Evolutionary conservation across 352 stramenopile species (phyloP), one percentile per base, ranked within the genome.

Genomic region (Phytophthora sansomeana): DNA sequence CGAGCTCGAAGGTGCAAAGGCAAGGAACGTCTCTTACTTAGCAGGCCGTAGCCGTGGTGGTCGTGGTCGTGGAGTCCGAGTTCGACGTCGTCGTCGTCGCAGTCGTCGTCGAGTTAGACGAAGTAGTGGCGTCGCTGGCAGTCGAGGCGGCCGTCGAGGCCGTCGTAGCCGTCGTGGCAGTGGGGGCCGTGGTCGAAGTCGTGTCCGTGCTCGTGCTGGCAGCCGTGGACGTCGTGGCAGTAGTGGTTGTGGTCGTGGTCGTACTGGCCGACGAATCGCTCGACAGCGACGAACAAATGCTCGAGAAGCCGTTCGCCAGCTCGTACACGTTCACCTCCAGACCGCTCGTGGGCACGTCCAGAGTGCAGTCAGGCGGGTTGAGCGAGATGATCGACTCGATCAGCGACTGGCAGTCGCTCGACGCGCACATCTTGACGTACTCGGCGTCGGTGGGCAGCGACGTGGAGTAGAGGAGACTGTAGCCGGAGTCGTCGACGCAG

Each of bases 341-440:
- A n/a, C 67, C 67, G 63, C 66, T 74, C 17, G 60, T 74, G 10
- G 67, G 62, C 14, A 75, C 63, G 0, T 19, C 51, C 26, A 78
- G 58, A 4, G 48, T 61, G 49, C 71, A 78, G 53, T 78, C 67
- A 9, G 51, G 53, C 13, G 62, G 66, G 53, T 48, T 51, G 36
- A 67, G 55, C 41, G 56, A 47, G 5, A 51, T 64, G 47, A 78
- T 53, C 2, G 43, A 60, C 33, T 56, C 54, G 52, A 75, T 66
- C 36, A 75, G 43, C 13, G 44, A 52, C 57, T 65, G 33, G 58
- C 72, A 80, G 24, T 60, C 21, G 36, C 7, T 57, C 19, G 58
- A 69, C 6, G 56, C 54, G 51, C 72, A 77, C 72, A 80, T 80
- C n/a, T 57, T 21, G 7, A 39, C 36, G 36, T 73, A 63, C 57